Conservation (phyloP, 73 alveolate species). For the Effrenium voratum region DNA sequence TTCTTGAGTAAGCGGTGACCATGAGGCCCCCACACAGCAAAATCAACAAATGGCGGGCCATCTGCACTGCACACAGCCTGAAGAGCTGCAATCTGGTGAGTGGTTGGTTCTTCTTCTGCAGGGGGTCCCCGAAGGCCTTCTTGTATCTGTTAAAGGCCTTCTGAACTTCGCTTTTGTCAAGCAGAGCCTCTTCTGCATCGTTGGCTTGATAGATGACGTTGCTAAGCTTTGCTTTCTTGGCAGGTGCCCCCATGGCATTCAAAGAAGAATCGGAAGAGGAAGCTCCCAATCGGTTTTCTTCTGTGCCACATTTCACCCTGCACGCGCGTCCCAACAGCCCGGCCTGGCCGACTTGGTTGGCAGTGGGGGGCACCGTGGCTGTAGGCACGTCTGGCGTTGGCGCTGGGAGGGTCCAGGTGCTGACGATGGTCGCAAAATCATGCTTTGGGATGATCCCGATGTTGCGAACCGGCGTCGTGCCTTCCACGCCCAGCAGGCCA, state of each 20-base stretch:
- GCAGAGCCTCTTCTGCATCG: neutral
- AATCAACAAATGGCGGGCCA: neutral
- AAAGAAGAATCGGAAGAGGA: too few relatives aligned
- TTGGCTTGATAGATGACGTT: neutral
- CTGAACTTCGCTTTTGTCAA: neutral
- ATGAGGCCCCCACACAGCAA: slow-evolving; percentile 17
- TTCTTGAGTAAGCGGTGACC: neutral
- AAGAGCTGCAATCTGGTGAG: neutral
- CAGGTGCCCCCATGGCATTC: neutral
- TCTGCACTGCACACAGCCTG: neutral
- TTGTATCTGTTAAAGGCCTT: neutral
- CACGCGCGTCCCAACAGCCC: neutral
- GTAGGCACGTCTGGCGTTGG: neutral
- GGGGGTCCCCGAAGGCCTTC: neutral
- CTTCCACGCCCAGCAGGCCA: neutral
- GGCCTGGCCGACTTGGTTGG: neutral
- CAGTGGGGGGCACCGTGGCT: neutral
- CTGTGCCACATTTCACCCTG: neutral
- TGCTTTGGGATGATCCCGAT: neutral
- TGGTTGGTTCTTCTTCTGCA: neutral
- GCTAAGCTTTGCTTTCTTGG: neutral
- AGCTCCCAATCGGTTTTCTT: neutral
- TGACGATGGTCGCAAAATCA: neutral
- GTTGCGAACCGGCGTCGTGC: neutral
- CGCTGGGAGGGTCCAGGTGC: neutral